Evolutionary conservation across 805 yeast genomes (phyloP).

Genomic region (Saccharomycopsis schoenii): DNA sequence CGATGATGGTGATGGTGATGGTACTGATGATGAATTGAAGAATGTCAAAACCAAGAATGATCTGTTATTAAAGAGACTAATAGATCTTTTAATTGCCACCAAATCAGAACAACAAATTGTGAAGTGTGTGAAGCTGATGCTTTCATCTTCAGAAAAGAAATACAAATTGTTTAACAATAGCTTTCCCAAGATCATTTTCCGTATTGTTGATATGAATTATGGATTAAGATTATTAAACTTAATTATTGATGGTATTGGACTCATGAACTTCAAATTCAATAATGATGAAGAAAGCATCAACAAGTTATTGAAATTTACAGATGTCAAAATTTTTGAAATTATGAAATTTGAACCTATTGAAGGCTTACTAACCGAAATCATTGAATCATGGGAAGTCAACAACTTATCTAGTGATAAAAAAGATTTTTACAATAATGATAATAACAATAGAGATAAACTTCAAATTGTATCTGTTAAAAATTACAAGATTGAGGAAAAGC

Average conservation of each 20-base stretch:
- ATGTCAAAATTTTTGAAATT: conserved; percentile 8
- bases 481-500: conserved; percentile 12
- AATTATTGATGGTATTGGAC: conserved; percentile 17
- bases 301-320: conserved; percentile 9
- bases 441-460: conserved; percentile 4
- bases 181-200: conserved; percentile 10
- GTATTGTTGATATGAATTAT: conserved; percentile 6
- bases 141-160: conserved; percentile 9
- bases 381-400: conserved; percentile 2
- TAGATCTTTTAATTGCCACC: conserved; percentile 2
- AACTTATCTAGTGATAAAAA: neutral
- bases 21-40: conserved; percentile 3
- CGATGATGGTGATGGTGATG: neutral
- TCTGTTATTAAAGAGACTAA: conserved; percentile 9
- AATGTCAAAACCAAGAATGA: neutral
- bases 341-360: conserved; percentile 13
- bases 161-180: conserved; percentile 10
- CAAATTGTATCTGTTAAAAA: conserved; percentile 13
- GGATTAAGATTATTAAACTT: conserved; percentile 13
- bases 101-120: conserved; percentile 15
- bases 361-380: conserved; percentile 5
- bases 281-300: conserved; percentile 11
- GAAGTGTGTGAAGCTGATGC: conserved; percentile 5
- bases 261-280: conserved; percentile 17
- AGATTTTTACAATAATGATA: neutral